Conservation (phyloP, 805 yeast genomes). For the Cyberlindnera meyerae region DNA sequence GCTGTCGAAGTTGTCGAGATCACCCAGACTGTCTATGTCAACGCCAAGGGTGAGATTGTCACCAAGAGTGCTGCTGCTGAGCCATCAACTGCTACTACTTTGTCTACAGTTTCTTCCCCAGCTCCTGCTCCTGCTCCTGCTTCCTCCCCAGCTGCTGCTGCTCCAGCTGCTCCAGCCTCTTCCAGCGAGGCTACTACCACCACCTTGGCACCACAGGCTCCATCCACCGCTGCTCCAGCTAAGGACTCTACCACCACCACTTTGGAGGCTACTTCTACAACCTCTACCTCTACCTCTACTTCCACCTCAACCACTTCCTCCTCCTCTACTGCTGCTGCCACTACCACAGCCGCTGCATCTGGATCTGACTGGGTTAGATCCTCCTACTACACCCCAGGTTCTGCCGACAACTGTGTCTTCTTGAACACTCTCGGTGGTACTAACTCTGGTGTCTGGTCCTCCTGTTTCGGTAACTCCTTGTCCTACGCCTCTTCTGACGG, state of each 20-base stretch:
- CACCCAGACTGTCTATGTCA: conserved; percentile 72
- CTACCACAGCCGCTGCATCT: conserved; percentile 31
- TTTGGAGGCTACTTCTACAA: conserved; percentile 12
- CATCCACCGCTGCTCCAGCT: conserved; percentile 7
- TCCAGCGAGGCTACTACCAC: conserved; percentile 13
- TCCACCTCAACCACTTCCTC: conserved; percentile 30
- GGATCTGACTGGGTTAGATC: conserved; percentile 64
- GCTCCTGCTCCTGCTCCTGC: conserved; percentile 10
- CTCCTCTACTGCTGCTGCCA: conserved; percentile 26
- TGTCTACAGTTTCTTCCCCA: conserved; percentile 7
- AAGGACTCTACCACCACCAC: conserved; percentile 9
- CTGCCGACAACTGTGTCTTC: conserved; percentile 69
- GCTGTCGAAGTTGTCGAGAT: conserved; percentile 65
- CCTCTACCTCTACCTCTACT: conserved; percentile 25
- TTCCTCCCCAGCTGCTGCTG: conserved; percentile 11
- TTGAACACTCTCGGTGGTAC: conserved; percentile 86
- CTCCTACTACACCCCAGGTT: conserved; percentile 72
- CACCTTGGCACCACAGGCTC: conserved; percentile 1
- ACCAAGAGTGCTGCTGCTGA: conserved; percentile 19
- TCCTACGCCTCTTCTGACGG: conserved; percentile 82
- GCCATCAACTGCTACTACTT: conserved; percentile 20
- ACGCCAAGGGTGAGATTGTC: conserved; percentile 44
- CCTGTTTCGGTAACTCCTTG: conserved; percentile 86
- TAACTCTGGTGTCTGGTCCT: conserved; percentile 86
- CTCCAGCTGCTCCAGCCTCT: conserved; percentile 13